Evolutionary conservation across 148 eudicot species (phyloP).

Genomic region (Dysphania ambrosioides): DNA sequence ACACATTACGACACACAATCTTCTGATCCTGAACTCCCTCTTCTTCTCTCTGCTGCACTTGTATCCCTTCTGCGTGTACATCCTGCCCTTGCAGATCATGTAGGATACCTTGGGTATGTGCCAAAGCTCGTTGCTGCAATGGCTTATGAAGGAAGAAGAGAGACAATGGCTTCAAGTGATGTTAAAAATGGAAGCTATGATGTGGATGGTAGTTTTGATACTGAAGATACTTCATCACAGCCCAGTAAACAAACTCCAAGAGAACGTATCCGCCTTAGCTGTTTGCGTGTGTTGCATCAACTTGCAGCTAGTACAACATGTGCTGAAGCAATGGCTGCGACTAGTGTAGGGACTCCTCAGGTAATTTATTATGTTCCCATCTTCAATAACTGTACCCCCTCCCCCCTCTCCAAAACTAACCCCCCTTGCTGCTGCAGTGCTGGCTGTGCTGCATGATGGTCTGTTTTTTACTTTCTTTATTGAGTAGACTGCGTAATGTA

Average conservation of each 20-base stretch:
- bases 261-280: constrained; percentile 95
- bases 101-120: constrained; percentile 97
- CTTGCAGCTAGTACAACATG: constrained; percentile 98
- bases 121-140: constrained; percentile 95
- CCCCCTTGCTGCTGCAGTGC: too few relatives aligned
- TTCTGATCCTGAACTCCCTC: constrained; percentile 86
- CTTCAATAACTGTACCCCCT: too few relatives aligned
- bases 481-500: not conserved
- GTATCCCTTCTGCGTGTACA: constrained; percentile 90
- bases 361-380: constrained; percentile 30
- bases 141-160: constrained; percentile 96
- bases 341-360: constrained; percentile 97
- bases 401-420: not conserved
- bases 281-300: constrained; percentile 95
- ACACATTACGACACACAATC: constrained; percentile 78
- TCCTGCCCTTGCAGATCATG: constrained; percentile 99
- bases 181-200: constrained; percentile 36
- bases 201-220: constrained; percentile 41
- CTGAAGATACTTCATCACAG: constrained; percentile 51
- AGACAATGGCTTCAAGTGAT: constrained; percentile 74
- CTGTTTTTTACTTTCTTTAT: not conserved
- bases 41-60: constrained; percentile 93
- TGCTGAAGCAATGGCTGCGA: constrained; percentile 99
- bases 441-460: not conserved
- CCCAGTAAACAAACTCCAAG: constrained; percentile 73